A percentile compares a stretch with the other conserved stretches of the same genome.
phyloP scores from a whole-genome alignment of 192 early-diverging fungal species.

The Mortierella antarctica region DNA sequence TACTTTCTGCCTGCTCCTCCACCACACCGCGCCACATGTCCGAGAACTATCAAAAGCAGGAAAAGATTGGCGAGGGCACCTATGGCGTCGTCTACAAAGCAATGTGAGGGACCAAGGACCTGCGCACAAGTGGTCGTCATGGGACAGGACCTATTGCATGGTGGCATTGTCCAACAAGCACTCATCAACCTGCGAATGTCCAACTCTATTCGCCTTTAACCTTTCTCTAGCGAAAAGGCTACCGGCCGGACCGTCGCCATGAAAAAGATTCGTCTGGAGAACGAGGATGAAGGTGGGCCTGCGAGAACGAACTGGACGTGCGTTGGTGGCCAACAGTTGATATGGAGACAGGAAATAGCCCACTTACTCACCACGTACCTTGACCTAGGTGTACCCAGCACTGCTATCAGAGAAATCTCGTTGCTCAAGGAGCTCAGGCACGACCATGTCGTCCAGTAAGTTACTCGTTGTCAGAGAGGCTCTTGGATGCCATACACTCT shows the following conservation, averaged over 20 bases:
- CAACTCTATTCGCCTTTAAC: neutral
- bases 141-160: neutral
- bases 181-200: neutral
- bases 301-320: no score
- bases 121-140: neutral
- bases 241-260: conserved; percentile 72
- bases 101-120: conserved; percentile 15
- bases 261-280: conserved; percentile 78
- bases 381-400: conserved; percentile 73
- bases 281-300: conserved; percentile 68
- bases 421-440: conserved; percentile 88
- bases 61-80: conserved; percentile 87
- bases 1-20: neutral
- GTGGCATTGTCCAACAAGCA: neutral
- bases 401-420: conserved; percentile 89
- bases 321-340: no score
- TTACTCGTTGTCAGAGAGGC: neutral
- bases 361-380: no score
- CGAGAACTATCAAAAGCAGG: conserved; percentile 74
- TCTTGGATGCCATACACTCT: neutral
- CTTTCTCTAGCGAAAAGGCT: conserved; percentile 50
- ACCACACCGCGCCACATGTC: neutral
- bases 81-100: conserved; percentile 87
- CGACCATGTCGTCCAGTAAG: conserved; percentile 87
- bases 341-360: no score